A percentile compares a stretch with the other conserved stretches of the same genome.
phyloP scores from a whole-genome alignment of 1,139 yeast species.

The Suhomyces kunorum region DNA sequence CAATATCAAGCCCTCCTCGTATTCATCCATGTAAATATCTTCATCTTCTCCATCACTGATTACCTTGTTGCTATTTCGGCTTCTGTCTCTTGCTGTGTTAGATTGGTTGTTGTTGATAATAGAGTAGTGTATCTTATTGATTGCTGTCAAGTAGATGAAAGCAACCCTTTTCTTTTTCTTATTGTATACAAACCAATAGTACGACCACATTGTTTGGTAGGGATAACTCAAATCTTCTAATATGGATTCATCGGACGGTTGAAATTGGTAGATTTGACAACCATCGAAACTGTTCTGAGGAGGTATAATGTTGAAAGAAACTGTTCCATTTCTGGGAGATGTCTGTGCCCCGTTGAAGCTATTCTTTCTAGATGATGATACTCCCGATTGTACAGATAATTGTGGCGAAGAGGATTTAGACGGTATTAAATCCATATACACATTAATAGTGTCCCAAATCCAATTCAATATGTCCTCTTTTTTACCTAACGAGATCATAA shows the following conservation, averaged over 20 bases:
- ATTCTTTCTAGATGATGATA: conserved; percentile 27
- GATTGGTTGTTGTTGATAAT: conserved; percentile 27
- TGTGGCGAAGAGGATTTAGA: conserved; percentile 27
- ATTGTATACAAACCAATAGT: conserved; percentile 90
- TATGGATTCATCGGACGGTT: conserved; percentile 76
- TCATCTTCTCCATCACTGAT: conserved; percentile 24
- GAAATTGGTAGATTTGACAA: conserved; percentile 75
- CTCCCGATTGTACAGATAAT: conserved; percentile 18
- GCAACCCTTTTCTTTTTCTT: conserved; percentile 90
- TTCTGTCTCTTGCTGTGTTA: conserved; percentile 18
- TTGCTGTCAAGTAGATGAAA: conserved; percentile 61
- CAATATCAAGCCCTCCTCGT: conserved; percentile 29
- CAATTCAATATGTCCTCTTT: conserved; percentile 52
- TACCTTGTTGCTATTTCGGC: conserved; percentile 20
- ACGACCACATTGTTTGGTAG: conserved; percentile 83
- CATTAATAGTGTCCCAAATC: conserved; percentile 88
- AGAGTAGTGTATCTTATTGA: conserved; percentile 44
- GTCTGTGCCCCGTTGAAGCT: conserved; percentile 21
- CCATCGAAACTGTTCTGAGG: conserved; percentile 36
- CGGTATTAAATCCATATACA: conserved; percentile 71
- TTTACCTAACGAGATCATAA: conserved; percentile 77
- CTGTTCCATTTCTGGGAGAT: conserved; percentile 14
- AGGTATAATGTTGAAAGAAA: conserved; percentile 4
- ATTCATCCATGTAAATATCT: conserved; percentile 25
- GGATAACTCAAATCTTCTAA: conserved; percentile 67